Percentiles rank a stretch among this genome's conserved stretches.
Evolutionary conservation across 768 basidiomycete species (phyloP).

Genomic region (Lentinula boryana): DNA sequence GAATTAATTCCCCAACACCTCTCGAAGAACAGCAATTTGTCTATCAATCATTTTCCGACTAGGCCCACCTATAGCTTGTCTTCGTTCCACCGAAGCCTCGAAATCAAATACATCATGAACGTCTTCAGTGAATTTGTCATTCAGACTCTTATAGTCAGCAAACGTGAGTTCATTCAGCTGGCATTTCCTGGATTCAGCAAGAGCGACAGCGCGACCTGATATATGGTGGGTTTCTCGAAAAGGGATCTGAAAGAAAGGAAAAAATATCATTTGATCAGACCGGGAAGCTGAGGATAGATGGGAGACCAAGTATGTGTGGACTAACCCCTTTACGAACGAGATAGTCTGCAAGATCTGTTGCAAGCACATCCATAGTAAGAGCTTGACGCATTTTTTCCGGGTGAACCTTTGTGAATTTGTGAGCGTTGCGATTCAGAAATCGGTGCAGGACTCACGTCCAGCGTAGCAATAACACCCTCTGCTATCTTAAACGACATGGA

Average conservation of each 20-base stretch:
- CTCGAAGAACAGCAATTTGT: slow-evolving; percentile 75
- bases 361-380: slow-evolving; percentile 95
- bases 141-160: slow-evolving; percentile 72
- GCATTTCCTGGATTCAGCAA: slow-evolving; percentile 79
- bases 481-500: slow-evolving; percentile 87
- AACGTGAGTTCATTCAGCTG: slow-evolving; percentile 79
- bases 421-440: not conserved
- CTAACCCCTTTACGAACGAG: slow-evolving; percentile 96
- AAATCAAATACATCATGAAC: slow-evolving; percentile 87
- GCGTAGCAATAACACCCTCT: slow-evolving; percentile 88
- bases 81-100: slow-evolving; percentile 89
- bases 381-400: slow-evolving; percentile 85
- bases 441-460: slow-evolving; percentile 55
- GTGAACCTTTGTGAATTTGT: slow-evolving; percentile 56
- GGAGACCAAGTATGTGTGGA: slow-evolving; percentile 10
- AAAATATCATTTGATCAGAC: not conserved
- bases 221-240: slow-evolving; percentile 99
- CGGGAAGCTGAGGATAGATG: not conserved
- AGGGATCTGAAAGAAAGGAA: slow-evolving; percentile 60
- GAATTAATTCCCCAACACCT: slow-evolving; percentile 30
- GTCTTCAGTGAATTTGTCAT: slow-evolving; percentile 75
- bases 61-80: slow-evolving; percentile 89
- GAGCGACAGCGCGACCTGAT: slow-evolving; percentile 92
- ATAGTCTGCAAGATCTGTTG: slow-evolving; percentile 98
- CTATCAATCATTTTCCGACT: slow-evolving; percentile 78